Evolutionary conservation across 2,329 filamentous ascomycete genomes (phyloP), one percentile per base, ranked within the genome.

Genomic region (Sporothrix euskadiensis): DNA sequence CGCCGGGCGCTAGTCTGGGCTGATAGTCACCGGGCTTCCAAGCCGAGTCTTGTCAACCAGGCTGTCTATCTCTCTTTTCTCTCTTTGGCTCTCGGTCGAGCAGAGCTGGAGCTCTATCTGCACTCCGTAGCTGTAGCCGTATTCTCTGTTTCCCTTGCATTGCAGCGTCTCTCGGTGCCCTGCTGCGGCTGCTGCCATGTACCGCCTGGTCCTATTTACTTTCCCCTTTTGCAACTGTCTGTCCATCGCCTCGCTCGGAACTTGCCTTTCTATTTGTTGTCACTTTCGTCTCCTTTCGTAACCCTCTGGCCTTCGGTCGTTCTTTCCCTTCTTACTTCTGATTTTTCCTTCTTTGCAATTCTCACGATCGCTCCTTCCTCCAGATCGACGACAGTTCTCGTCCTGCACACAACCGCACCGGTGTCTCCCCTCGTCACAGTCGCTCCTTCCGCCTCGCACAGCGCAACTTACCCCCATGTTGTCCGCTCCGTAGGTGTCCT

Each of bases 321-420:
- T 41, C 35, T 12, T 26, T 22, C 35, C 12, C 32, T 66, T 22
- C 47, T 49, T 66, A 5, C 22, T 49, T 32, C 65, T 12, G 32
- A n/a, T 22, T 49, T 14, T 68, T 4, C 56, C 52, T 19, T 61
- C 22, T 61, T 61, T n/a, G 8, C 16, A 16, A 47, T 5, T 59
- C 12, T 12, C 63, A 35, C 16, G 65, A 68, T 68, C 65, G 26
- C 44, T 52, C 65, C 44, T 68, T 52, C 65, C 65, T 32, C 65
- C 30, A 6, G 14, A 8, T 35, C 56, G 44, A 19, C 47, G 7
- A 52, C 44, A 32, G 5, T 26, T 69, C 14, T 26, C 66, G 49
- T 57, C 41, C n/a, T 70, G 68, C 52, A 44, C 52, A 5, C 39
- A 19, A 14, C 39, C 54, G 52, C 22, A 9, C 30, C 16, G 22